A percentile compares a stretch with the other conserved stretches of the same genome.
Conservation (phyloP, 345 rosid species). For the Ceriops tagal region DNA sequence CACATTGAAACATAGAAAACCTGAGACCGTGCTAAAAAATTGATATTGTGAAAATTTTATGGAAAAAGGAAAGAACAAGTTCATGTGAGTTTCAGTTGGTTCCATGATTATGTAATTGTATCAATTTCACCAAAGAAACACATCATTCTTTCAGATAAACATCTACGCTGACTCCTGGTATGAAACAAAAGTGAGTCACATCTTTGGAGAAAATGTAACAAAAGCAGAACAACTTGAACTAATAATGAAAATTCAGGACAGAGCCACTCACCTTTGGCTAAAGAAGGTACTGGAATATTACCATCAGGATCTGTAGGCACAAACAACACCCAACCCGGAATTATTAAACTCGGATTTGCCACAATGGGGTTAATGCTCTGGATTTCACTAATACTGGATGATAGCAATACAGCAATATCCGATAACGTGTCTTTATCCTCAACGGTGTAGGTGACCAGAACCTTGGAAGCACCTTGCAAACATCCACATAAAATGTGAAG, state of each 20-base stretch:
- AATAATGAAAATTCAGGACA: background rate
- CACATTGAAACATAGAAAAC: too few relatives aligned
- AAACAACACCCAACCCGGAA: conserved; percentile 41
- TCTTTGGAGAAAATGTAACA: too few relatives aligned
- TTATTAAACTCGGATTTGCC: conserved; percentile 23
- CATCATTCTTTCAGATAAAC: too few relatives aligned
- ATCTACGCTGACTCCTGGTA: too few relatives aligned
- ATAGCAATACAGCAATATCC: conserved; percentile 32
- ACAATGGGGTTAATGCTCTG: conserved; percentile 33
- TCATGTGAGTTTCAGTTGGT: too few relatives aligned
- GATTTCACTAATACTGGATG: conserved; percentile 27
- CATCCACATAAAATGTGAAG: conserved; percentile 57
- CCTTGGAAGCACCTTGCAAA: conserved; percentile 24
- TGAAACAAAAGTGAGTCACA: too few relatives aligned
- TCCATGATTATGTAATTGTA: too few relatives aligned
- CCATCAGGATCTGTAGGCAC: conserved; percentile 38
- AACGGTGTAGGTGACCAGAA: conserved; percentile 57
- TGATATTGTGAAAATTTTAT: too few relatives aligned
- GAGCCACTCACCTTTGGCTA: conserved; percentile 26
- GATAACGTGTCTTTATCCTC: conserved; percentile 41
- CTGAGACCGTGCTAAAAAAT: too few relatives aligned
- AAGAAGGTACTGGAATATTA: conserved; percentile 9
- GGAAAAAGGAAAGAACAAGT: too few relatives aligned
- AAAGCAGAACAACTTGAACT: too few relatives aligned
- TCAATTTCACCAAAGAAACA: too few relatives aligned